These are phyloP conservation scores for Termitomyces sp. DNA, from an alignment of 768 basidiomycete genomes.

Conservation along the genomic window DNA sequence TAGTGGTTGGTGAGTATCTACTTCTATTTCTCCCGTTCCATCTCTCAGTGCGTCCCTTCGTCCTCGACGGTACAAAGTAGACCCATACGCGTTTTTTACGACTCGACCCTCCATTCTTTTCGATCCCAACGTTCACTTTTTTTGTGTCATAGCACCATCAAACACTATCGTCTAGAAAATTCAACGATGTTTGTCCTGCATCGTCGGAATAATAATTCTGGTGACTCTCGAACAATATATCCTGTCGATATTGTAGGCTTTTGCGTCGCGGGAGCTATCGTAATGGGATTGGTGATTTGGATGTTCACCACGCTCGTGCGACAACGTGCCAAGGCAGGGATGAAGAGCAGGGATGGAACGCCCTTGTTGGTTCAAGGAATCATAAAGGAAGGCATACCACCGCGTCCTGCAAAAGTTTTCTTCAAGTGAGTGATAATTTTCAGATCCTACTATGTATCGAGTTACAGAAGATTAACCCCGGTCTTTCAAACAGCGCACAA, in stretches of 20 bases:
- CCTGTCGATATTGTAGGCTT: slow-evolving; percentile 47
- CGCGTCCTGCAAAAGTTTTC: background rate
- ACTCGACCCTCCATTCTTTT: slow-evolving; percentile 5
- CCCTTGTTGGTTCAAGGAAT: slow-evolving; percentile 47
- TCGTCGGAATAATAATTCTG: slow-evolving; percentile 9
- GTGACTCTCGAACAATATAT: slow-evolving; percentile 5
- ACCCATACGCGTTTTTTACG: background rate
- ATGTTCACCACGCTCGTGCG: slow-evolving; percentile 35
- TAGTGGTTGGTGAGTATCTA: background rate
- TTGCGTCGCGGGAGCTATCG: slow-evolving; percentile 35
- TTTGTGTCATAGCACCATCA: background rate
- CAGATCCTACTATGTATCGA: background rate
- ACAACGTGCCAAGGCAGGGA: slow-evolving; percentile 29
- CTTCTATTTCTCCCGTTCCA: background rate
- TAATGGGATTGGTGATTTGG: slow-evolving; percentile 36
- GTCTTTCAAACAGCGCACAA: background rate
- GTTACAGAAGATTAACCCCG: background rate
- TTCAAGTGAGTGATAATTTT: background rate
- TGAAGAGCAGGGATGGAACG: slow-evolving; percentile 32
- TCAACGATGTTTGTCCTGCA: slow-evolving; percentile 14
- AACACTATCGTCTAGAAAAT: background rate
- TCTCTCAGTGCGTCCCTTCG: background rate
- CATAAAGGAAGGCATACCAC: slow-evolving; percentile 25
- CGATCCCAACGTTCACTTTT: background rate
- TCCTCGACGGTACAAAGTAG: background rate